Conservation (phyloP, 345 rosid species). For the Brassica nigra region DNA sequence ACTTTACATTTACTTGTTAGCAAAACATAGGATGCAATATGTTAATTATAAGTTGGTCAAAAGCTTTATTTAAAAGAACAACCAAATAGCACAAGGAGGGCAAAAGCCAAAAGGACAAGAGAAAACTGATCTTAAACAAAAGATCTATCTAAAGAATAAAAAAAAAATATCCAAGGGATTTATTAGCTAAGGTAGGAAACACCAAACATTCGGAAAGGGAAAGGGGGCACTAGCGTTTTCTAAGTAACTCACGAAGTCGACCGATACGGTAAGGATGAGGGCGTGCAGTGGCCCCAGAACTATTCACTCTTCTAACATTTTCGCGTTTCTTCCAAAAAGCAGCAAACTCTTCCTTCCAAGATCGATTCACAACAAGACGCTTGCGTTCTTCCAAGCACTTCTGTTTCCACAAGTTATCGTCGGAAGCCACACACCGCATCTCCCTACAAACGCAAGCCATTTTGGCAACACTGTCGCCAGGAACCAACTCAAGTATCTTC, state of each 20-base stretch:
- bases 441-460: slow-evolving; percentile 54
- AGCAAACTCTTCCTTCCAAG: slow-evolving; percentile 54
- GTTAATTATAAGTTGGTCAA: neutral
- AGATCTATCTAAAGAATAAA: neutral
- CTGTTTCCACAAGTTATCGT: slow-evolving; percentile 60
- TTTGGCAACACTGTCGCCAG: slow-evolving; percentile 56
- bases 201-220: neutral
- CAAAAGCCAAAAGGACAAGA: neutral
- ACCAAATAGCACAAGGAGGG: neutral
- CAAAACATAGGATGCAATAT: neutral
- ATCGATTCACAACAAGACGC: neutral
- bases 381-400: slow-evolving; percentile 57
- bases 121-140: neutral
- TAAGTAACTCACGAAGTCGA: neutral
- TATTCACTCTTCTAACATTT: neutral
- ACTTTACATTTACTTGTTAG: neutral
- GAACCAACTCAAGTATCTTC: slow-evolving; percentile 63
- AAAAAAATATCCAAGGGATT: neutral
- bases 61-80: neutral
- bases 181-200: neutral
- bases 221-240: neutral
- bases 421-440: slow-evolving; percentile 51
- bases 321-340: neutral
- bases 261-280: neutral
- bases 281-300: neutral